Conservation (phyloP, 495 filamentous ascomycete genomes). For the Trichoderma virens region DNA sequence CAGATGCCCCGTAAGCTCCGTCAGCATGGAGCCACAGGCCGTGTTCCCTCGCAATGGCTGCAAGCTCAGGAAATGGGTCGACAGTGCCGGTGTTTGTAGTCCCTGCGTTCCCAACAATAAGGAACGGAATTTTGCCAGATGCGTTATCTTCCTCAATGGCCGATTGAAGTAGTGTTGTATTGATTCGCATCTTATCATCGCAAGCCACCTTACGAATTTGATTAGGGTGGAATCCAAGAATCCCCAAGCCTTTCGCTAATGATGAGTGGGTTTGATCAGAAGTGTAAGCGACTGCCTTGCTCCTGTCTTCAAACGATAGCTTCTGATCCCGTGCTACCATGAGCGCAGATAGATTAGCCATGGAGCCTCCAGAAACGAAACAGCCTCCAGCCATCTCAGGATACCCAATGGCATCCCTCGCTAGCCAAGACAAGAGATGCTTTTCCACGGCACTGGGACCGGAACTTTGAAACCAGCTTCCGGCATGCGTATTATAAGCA, state of each 20-base stretch:
- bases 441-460: conserved; percentile 17
- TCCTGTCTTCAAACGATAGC: conserved; percentile 5
- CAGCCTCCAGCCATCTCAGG: conserved; percentile 18
- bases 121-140: conserved; percentile 16
- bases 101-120: conserved; percentile 21
- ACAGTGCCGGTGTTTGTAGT: conserved; percentile 25
- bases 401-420: conserved; percentile 8
- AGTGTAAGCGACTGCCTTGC: conserved; percentile 18
- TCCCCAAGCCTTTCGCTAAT: conserved; percentile 19
- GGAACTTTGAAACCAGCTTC: conserved; percentile 12
- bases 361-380: conserved; percentile 22
- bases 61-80: conserved; percentile 17
- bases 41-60: background rate
- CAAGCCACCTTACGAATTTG: conserved; percentile 18
- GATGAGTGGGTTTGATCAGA: conserved; percentile 23
- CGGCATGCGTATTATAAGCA: conserved; percentile 15
- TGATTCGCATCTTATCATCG: conserved; percentile 13
- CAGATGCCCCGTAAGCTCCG: conserved; percentile 23
- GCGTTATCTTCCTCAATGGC: conserved; percentile 15
- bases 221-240: conserved; percentile 17
- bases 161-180: background rate
- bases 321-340: conserved; percentile 19
- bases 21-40: conserved; percentile 11
- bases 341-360: conserved; percentile 22
- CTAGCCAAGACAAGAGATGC: conserved; percentile 18